Base-by-base conservation (phyloP, 2,329 filamentous ascomycete species). In the Arachnomyces sp. region DNA sequence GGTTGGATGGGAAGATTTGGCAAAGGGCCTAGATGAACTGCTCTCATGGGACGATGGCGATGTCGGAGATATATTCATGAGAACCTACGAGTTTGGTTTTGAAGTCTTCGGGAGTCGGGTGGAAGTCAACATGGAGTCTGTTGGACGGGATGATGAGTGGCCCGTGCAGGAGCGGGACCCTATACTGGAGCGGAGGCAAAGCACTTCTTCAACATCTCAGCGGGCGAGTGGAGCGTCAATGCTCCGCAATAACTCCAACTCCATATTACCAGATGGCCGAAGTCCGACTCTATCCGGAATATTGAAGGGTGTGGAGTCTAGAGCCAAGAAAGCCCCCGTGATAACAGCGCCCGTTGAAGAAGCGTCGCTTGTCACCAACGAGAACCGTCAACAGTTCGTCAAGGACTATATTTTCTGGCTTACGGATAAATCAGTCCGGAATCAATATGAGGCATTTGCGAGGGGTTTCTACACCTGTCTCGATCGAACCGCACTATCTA, bases 1-100 rank as follows among this genome's bases (percentile, higher is more conserved):
- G 2, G 89, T 95, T 52, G 88, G 86, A 3, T 96, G 90, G 90
- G 84, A 87, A 1, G 80, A 82, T 12, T 72, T 94, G 3, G 78
- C 80, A 1, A 86, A 73, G 49, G 84, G 87, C 0, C 71, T 98
- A 12, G 79, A 78, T 3, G 71, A 73, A 3, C 67, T 96, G 1
- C 66, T 90, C 2, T 74, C 82, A 33, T 95, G 86, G 86, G 74
- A 82, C 34, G 82, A 92, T 38, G 86, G 86, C 0, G 71, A 81
- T 15, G 83, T 94, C 1, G 82, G 82, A 45, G 87, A 94, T 48
- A 60, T 93, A 2, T 93, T 94, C 58, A 74, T 81, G 42, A 75
- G 87, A 41, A 90, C 86, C 0, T 95, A 94, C 57, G 84, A 87
- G 52, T 96, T 94, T 59, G 88, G 84, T 16, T 74, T 79, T 38